A percentile compares a stretch with the other conserved stretches of the same genome.
Evolutionary conservation across 2,329 filamentous ascomycete species (phyloP).

Genomic region (Purpureocillium takamizusanense): DNA sequence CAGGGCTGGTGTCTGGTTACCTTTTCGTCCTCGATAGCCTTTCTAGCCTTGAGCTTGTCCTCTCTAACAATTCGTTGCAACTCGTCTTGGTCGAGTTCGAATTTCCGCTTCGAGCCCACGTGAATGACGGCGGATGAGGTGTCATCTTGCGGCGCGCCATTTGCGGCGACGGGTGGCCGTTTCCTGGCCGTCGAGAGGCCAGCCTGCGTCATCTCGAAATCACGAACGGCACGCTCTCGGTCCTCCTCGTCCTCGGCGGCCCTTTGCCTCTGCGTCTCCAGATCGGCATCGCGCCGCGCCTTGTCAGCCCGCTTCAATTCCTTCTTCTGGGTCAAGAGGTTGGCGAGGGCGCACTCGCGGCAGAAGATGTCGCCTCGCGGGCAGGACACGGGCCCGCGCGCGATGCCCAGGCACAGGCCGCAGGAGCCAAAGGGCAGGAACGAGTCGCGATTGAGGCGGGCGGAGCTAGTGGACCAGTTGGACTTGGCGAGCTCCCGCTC

Average conservation of each 20-base stretch:
- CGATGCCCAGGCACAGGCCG: constrained; percentile 73
- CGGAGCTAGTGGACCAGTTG: constrained; percentile 72
- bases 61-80: constrained; percentile 59
- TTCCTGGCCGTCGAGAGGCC: constrained; percentile 43
- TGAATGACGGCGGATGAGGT: constrained; percentile 3
- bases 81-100: constrained; percentile 65
- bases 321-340: constrained; percentile 84
- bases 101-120: constrained; percentile 57
- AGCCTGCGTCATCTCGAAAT: constrained; percentile 81
- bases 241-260: constrained; percentile 60
- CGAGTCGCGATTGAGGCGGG: constrained; percentile 81
- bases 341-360: constrained; percentile 83
- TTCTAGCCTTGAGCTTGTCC: constrained; percentile 62
- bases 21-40: constrained; percentile 64
- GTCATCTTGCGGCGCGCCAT: neutral
- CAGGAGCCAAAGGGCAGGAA: constrained; percentile 90
- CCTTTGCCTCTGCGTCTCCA: constrained; percentile 52
- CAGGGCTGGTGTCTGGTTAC: too few relatives aligned
- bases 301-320: constrained; percentile 79
- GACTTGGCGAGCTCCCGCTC: constrained; percentile 76
- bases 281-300: constrained; percentile 49
- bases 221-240: constrained; percentile 58
- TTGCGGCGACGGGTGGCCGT: constrained; percentile 18
- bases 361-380: constrained; percentile 85
- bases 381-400: constrained; percentile 77